These are phyloP conservation scores for Shiraia sp. DNA, from an alignment of 2,329 filamentous ascomycete genomes.

Conservation along the genomic window DNA sequence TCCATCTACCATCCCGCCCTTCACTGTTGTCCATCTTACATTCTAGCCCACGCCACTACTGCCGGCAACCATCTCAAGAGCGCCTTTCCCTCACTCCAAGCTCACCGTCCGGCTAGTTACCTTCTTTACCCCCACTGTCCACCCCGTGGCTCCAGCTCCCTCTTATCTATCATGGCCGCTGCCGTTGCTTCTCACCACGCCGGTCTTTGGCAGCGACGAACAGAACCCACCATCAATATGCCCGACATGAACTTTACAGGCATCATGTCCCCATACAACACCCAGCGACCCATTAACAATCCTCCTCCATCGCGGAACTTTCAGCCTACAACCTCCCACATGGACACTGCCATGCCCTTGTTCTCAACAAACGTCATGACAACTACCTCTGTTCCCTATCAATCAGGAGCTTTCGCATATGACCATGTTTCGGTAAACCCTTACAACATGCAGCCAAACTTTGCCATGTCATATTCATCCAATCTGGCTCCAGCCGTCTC, in stretches of 20 bases:
- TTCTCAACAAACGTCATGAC: constrained; percentile 33
- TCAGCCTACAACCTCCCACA: constrained; percentile 34
- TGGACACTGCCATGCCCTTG: constrained; percentile 43
- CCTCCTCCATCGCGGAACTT: constrained; percentile 33
- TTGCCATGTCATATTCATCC: constrained; percentile 30
- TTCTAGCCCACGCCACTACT: constrained; percentile 29
- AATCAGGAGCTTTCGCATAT: constrained; percentile 42
- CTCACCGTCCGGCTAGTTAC: constrained; percentile 16
- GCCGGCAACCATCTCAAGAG: constrained; percentile 18
- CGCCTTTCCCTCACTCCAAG: constrained; percentile 19
- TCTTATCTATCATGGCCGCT: constrained; percentile 38
- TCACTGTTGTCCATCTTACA: constrained; percentile 20
- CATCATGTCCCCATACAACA: constrained; percentile 36
- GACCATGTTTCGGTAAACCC: constrained; percentile 38
- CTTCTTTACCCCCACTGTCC: constrained; percentile 22
- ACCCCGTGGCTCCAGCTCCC: constrained; percentile 20
- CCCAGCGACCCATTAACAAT: constrained; percentile 27
- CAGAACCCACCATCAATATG: constrained; percentile 33
- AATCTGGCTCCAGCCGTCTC: constrained; percentile 31
- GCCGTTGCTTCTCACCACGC: constrained; percentile 43
- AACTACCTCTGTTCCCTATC: constrained; percentile 41
- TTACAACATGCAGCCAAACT: constrained; percentile 42
- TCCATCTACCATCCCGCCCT: constrained; percentile 16
- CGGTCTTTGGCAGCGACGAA: constrained; percentile 40
- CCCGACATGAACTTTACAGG: constrained; percentile 35